These are phyloP conservation scores for Mollisiaceae sp. DNA, from an alignment of 2,329 filamentous ascomycete species.

Conservation along the genomic window DNA sequence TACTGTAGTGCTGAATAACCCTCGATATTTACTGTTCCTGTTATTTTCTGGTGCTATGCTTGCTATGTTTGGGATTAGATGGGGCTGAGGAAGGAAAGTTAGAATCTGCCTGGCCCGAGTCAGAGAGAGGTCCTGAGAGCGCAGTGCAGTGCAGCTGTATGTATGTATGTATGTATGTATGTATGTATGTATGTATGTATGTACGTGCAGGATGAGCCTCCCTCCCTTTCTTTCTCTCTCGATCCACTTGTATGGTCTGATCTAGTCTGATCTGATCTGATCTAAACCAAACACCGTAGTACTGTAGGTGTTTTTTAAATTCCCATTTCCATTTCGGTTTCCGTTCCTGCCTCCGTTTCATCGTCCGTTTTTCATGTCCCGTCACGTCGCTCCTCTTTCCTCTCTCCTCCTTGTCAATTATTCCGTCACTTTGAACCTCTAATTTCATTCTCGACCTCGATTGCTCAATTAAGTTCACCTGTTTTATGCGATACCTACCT, in stretches of 20 bases:
- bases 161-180: too few species aligned
- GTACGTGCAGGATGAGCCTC: neutral
- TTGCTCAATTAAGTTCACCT: too few species aligned
- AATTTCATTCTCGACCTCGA: neutral
- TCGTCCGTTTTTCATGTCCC: neutral
- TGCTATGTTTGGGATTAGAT: neutral
- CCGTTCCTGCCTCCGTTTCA: neutral
- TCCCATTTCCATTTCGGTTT: neutral
- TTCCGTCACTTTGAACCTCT: too few species aligned
- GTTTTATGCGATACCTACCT: too few species aligned
- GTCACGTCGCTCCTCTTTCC: neutral
- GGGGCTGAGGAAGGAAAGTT: too few species aligned
- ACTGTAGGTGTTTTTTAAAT: neutral
- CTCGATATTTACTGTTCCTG: neutral
- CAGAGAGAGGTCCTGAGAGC: too few species aligned
- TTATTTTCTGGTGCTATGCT: neutral
- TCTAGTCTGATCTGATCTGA: neutral
- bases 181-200: too few species aligned
- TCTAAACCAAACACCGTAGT: too few species aligned
- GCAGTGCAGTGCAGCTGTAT: neutral
- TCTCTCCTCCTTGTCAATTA: neutral
- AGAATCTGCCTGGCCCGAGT: too few species aligned
- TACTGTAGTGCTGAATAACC: neutral
- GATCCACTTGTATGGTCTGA: too few species aligned
- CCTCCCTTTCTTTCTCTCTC: too few species aligned